Conservation (phyloP, 305 asterid genomes). For the Fraxinus latifolia region DNA sequence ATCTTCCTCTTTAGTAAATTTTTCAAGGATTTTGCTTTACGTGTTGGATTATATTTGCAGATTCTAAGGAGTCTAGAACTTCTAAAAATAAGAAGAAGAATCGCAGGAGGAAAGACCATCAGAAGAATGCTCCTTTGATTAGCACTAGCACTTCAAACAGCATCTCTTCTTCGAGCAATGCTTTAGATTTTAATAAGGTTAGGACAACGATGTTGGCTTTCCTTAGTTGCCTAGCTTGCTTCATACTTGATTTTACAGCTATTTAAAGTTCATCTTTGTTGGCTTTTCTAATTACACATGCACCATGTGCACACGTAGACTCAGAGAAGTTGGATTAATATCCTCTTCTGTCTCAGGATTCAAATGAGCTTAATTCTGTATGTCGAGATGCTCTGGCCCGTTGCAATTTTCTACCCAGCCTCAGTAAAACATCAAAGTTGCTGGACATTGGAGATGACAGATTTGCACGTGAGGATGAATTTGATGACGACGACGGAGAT, state of each 20-base stretch:
- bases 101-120: constrained; percentile 79
- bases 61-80: constrained; percentile 50
- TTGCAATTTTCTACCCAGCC: constrained; percentile 33
- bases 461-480: constrained; percentile 60
- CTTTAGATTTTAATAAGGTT: constrained; percentile 50
- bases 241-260: constrained; percentile 1
- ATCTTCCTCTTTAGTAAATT: background rate
- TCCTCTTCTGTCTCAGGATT: constrained; percentile 45
- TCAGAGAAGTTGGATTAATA: constrained; percentile 19
- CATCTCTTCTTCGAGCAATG: constrained; percentile 43
- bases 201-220: constrained; percentile 5
- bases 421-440: constrained; percentile 41
- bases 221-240: background rate
- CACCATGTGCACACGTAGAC: constrained; percentile 7
- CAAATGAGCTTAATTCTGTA: constrained; percentile 33
- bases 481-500: constrained; percentile 54
- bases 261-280: background rate
- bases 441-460: constrained; percentile 44
- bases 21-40: background rate
- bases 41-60: constrained; percentile 40
- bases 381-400: constrained; percentile 33
- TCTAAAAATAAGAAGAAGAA: constrained; percentile 82
- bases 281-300: background rate
- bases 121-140: constrained; percentile 45
- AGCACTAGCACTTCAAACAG: constrained; percentile 43